A percentile compares a stretch with the other conserved stretches of the same genome.
These are phyloP conservation scores for Trichophyton mentagrophytes DNA, from an alignment of 2,329 filamentous ascomycete species.

Conservation along the genomic window DNA sequence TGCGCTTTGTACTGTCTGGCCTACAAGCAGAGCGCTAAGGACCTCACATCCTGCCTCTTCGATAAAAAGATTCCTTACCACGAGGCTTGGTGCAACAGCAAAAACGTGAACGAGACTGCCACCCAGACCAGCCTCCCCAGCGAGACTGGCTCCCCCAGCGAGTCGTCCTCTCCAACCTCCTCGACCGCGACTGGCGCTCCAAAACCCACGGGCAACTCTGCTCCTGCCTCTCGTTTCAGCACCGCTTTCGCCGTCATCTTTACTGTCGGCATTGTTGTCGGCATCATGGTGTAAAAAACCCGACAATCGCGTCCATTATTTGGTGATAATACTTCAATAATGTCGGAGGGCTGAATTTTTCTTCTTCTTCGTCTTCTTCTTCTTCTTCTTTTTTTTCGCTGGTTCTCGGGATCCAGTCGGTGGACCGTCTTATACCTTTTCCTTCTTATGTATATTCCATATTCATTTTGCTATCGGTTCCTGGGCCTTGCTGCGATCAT, in stretches of 20 bases:
- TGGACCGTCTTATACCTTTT: not conserved
- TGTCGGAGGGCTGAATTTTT: not conserved
- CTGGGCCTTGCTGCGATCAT: not conserved
- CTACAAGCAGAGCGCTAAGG: slow-evolving; percentile 16
- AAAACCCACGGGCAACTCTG: not conserved
- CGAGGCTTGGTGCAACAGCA: slow-evolving; percentile 18
- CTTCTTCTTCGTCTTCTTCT: too few species aligned
- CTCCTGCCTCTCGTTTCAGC: not conserved
- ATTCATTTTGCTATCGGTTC: not conserved
- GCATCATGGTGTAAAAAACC: not conserved
- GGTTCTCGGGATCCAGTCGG: not conserved
- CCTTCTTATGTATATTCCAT: not conserved
- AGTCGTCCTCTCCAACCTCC: not conserved
- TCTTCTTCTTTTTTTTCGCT: too few species aligned
- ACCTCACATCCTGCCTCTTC: slow-evolving; percentile 19
- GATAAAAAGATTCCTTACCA: slow-evolving; percentile 15
- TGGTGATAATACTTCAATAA: not conserved
- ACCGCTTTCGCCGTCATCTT: not conserved
- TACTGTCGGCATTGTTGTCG: not conserved
- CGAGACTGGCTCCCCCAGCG: not conserved
- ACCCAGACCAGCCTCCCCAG: slow-evolving; percentile 11
- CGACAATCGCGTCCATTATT: not conserved
- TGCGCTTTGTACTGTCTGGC: slow-evolving; percentile 18
- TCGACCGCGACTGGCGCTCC: not conserved
- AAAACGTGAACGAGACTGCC: slow-evolving; percentile 15